Base-by-base conservation (phyloP, 805 yeast genomes). In the Nadsonia fulvescens region DNA sequence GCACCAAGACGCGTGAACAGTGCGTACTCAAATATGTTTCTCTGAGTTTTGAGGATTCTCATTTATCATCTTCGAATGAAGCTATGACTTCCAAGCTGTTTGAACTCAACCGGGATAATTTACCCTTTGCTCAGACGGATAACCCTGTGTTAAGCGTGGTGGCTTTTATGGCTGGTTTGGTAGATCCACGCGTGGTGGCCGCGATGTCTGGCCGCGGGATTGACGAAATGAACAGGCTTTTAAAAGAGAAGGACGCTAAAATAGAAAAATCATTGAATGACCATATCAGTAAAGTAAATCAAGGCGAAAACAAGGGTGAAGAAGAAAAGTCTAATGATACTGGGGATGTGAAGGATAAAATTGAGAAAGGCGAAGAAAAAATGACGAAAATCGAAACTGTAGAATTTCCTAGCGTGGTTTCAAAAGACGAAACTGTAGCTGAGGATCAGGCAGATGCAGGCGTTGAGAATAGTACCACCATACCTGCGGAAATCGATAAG, bases 121-220 rank as follows among this genome's bases (percentile, higher is more conserved):
- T 86, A 26, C 93, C 96, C 8, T 73, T 78, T 25, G 67, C 79
- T 18, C 66, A 79, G 22, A 67, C 73, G 15, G 96, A 89, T 39
- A 89, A 89, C 48, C 98, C 99, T 2, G 82, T 89, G 3, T 62
- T 89, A 55, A 74, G 92, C 18, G 86, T 92, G n/a, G 63, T 89
- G 35, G 73, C 93, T 8, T 89, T 83, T 49, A 56, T 89, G 50
- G 70, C 83, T 1, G 71, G 79, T 19, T 52, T 83, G 25, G 91
- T 82, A 10, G 94, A 86, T 41, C 75, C 86, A 8, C 74, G 73
- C 20, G 76, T 76, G 12, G 93, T 86, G 1, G 68, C 70, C 30
- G 81, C 83, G 7, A 92, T 92, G 17, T 73, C 91, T 2, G 44
- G 40, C 5, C 30, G 37, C 9, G 32, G 39, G 7, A 52, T 78